Evolutionary conservation across 106 monocot genomes (phyloP).

Genomic region (Gastrodia elata): DNA sequence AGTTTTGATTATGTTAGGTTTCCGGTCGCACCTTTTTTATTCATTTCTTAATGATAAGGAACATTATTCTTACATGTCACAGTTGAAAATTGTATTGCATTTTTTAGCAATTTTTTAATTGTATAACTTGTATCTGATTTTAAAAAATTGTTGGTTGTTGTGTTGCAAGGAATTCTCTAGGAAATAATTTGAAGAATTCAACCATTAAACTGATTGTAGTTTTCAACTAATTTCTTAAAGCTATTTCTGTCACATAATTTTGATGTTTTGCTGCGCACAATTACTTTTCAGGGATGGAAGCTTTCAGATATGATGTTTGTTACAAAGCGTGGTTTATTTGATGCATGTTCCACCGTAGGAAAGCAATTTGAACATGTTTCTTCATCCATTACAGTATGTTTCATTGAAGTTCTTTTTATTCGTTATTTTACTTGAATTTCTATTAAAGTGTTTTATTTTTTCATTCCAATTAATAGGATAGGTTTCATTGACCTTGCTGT

Average conservation of each 20-base stretch:
- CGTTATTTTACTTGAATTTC: not conserved
- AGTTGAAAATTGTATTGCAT: not conserved
- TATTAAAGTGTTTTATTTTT: not conserved
- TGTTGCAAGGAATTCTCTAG: not conserved
- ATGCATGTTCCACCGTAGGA: slow-evolving; percentile 24
- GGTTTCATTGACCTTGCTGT: not conserved
- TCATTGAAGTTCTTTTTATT: not conserved
- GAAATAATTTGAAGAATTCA: not conserved
- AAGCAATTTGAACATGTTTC: slow-evolving; percentile 27
- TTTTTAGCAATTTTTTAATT: not conserved
- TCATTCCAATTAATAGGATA: not conserved
- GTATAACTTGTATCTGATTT: not conserved
- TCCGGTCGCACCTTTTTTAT: not conserved
- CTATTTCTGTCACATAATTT: not conserved
- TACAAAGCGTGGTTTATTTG: slow-evolving; percentile 28
- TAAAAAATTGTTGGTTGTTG: not conserved
- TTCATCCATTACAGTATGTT: slow-evolving; percentile 31
- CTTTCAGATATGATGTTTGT: slow-evolving; percentile 40
- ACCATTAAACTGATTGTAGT: not conserved
- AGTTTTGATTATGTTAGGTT: not conserved
- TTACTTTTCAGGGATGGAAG: slow-evolving; percentile 35
- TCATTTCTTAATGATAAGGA: not conserved
- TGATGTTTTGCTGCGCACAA: not conserved
- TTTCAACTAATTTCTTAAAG: not conserved
- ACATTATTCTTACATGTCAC: not conserved